Conservation (phyloP, 148 eudicot genomes). For the Polygonum aviculare region DNA sequence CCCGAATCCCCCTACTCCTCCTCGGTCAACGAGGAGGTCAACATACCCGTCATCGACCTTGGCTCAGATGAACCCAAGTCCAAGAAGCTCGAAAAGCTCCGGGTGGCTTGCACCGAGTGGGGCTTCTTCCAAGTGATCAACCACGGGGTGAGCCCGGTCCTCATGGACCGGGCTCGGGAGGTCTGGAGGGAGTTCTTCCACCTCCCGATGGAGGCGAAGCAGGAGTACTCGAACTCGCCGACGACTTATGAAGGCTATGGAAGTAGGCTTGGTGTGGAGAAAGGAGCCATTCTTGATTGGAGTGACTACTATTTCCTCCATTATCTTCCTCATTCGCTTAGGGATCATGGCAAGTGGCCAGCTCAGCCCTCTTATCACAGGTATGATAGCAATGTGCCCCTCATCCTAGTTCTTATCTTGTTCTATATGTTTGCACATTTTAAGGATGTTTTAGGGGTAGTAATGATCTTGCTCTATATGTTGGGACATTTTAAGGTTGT, state of each 20-base stretch:
- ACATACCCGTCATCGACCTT: constrained; percentile 71
- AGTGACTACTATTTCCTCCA: constrained; percentile 88
- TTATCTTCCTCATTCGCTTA: constrained; percentile 45
- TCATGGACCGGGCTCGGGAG: constrained; percentile 56
- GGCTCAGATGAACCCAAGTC: background rate
- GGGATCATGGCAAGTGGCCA: constrained; percentile 78
- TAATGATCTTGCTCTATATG: too few relatives aligned
- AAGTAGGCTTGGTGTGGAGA: constrained; percentile 71
- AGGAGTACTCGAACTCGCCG: constrained; percentile 53
- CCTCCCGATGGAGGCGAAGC: constrained; percentile 74
- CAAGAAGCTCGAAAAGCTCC: constrained; percentile 20
- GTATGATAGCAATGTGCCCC: constrained; percentile 17
- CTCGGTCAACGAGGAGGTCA: background rate
- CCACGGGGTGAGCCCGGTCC: constrained; percentile 54
- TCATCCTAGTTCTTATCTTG: background rate
- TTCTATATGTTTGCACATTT: background rate
- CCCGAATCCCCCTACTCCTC: constrained; percentile 17
- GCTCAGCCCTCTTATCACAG: constrained; percentile 44
- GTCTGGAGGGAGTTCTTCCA: constrained; percentile 82
- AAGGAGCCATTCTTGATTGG: constrained; percentile 94
- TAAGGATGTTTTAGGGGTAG: background rate
- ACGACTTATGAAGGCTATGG: constrained; percentile 91
- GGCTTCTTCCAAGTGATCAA: constrained; percentile 81
- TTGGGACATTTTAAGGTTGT: background rate
- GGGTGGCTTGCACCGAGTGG: constrained; percentile 58